Evolutionary conservation across 1,284 basidiomycete species (phyloP).

Genomic region (Sparassis latifolia): DNA sequence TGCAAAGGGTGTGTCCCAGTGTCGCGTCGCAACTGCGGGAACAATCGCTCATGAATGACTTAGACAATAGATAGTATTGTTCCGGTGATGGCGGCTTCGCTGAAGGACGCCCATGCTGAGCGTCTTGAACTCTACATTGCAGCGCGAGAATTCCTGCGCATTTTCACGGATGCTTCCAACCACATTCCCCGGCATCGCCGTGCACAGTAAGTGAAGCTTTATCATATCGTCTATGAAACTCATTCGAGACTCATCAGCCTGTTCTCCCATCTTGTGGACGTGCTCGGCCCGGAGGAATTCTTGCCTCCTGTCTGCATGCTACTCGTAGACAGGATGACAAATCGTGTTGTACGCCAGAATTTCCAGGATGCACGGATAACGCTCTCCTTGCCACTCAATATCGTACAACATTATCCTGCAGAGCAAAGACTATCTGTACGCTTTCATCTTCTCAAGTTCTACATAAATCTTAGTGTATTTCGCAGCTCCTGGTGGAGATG

Average conservation of each 20-base stretch:
- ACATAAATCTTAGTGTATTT: slow-evolving; percentile 13
- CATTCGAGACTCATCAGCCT: slow-evolving; percentile 46
- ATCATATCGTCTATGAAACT: not conserved
- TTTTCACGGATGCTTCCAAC: slow-evolving; percentile 84
- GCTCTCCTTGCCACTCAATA: slow-evolving; percentile 59
- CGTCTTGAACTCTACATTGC: slow-evolving; percentile 59
- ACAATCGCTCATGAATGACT: not conserved
- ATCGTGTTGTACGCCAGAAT: slow-evolving; percentile 64
- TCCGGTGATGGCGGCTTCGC: slow-evolving; percentile 82
- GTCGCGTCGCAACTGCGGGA: not conserved
- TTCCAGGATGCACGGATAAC: slow-evolving; percentile 52
- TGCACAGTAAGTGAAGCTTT: slow-evolving; percentile 51
- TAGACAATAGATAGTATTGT: slow-evolving; percentile 91
- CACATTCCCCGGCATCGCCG: slow-evolving; percentile 87
- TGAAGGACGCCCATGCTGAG: slow-evolving; percentile 48
- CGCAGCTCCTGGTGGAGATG: slow-evolving; percentile 60
- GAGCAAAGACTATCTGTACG: slow-evolving; percentile 53
- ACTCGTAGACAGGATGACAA: slow-evolving; percentile 74
- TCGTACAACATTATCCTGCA: slow-evolving; percentile 55
- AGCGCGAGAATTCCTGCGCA: slow-evolving; percentile 71
- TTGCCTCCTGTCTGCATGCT: slow-evolving; percentile 83
- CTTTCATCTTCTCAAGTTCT: slow-evolving; percentile 11
- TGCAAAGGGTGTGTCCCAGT: slow-evolving; percentile 66
- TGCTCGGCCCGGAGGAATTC: slow-evolving; percentile 79
- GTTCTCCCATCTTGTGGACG: slow-evolving; percentile 86